Base-by-base conservation (phyloP, 1,284 basidiomycete species). In the Coniferiporia sulphurascens region DNA sequence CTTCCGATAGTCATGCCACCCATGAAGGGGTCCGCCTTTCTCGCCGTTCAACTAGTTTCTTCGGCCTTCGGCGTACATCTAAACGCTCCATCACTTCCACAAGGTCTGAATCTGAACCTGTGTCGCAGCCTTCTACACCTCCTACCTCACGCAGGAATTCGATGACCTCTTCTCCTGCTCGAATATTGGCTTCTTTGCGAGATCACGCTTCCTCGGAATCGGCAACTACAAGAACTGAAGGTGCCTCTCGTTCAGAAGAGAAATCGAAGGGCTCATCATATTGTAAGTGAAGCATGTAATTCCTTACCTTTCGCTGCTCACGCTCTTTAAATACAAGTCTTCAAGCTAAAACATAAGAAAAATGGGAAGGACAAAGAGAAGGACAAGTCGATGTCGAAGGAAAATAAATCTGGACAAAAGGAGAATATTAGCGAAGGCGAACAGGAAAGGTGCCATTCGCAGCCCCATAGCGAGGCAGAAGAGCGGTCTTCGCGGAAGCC, bases 41-140 rank as follows among this genome's bases (percentile, higher is more conserved):
- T 13, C 44, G 51, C 13, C 50, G 57, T 15, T 41, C 57, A 19
- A 53, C 17, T 12, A 58, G 50, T 10, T 53, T 58, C 13, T 46
- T 58, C 17, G 13, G 38, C 7, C 35, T 58, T 21, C 21, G 50
- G 1, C 57, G 57, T 46, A 17, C 44, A n/a, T 19, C 44, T 8
- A 46, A 46, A 36, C 21, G n/a, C 10, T 53, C 57, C 13, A 17
- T 19, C 13, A 34, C 46, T 9, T n/a, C 46, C 17, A 34, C 45
- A 2, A 44, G 45, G 3, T 27, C 45, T 21, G 54, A 32, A 12
- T 36, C 45, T 22, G 54, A 38, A 6, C 19, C 45, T 48, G n/a
- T 43, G 27, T 35, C 44, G 10, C 12, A 22, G 15, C 41, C 21
- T 4, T 21, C 8, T 35, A 15, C 7, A 19, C 44, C 43, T 13